Base-by-base conservation (phyloP, 164 flowering plant genomes). In the Akebia trifoliata region DNA sequence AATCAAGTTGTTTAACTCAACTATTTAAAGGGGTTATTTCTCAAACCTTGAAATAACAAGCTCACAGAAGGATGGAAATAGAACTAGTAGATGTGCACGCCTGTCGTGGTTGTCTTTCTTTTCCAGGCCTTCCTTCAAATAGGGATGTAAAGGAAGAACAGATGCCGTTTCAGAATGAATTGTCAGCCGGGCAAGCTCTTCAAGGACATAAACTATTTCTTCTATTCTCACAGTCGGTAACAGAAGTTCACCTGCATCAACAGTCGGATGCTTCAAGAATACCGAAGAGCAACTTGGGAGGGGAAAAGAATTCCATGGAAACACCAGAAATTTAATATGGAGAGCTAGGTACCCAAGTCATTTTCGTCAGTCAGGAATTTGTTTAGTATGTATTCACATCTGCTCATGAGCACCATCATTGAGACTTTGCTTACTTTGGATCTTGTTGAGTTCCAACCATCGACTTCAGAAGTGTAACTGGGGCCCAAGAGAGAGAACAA, bases 21-120 rank as follows among this genome's bases (percentile, higher is more conserved):
- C 17, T 31, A 50, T n/a, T n/a, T 28, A 50, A 4, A 30, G 11
- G 10, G 14, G 37, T 15, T 10, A 49, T 47, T 21, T 14, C 26
- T 9, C 60, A 65, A 61, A 90, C 99, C 99, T 90, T 64, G 96
- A 81, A 56, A 75, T 48, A 45, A 94, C 87, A 48, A 94, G 91
- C 70, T 90, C 96, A 57, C 93, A 88, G 4, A 94, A 72, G 50
- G 95, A 70, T 40, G 96, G 91, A 52, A 78, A 83, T 8, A 94
- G 78, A 50, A 77, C 76, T 52, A 88, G 73, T 29, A 94, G 82
- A 69, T 94, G 99, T 3, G 85, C 73, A 29, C 76, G 93, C 8
- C 68, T 68, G 43, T 65, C 68, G 18, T 54, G 54, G 46, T 60
- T 69, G 40, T 76, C 70, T 32, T 71, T 65, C 38, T 59, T 71